A percentile compares a stretch with the other conserved stretches of the same genome.
Evolutionary conservation across 2,329 filamentous ascomycete genomes (phyloP).

Genomic region (Arthrobotrys entomopaga): DNA sequence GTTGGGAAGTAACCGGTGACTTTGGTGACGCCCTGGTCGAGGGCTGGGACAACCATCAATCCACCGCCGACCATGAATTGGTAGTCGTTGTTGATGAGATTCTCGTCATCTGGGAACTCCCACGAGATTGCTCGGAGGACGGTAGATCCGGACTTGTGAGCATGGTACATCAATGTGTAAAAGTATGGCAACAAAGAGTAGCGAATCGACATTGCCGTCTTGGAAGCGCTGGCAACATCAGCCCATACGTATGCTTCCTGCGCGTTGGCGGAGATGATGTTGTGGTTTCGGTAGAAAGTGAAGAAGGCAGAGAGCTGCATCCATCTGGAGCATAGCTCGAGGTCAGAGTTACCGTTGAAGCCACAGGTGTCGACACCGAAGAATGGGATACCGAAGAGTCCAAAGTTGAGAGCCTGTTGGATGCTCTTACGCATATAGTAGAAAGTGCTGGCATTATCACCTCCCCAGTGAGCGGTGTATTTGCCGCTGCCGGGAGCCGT

Average conservation of each 20-base stretch:
- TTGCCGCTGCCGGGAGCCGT: slow-evolving; percentile 81
- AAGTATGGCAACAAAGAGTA: slow-evolving; percentile 78
- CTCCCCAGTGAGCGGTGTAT: slow-evolving; percentile 83
- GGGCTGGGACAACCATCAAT: slow-evolving; percentile 74
- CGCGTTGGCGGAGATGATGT: slow-evolving; percentile 69
- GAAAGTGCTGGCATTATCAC: slow-evolving; percentile 61
- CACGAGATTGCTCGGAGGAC: slow-evolving; percentile 78
- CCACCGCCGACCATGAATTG: slow-evolving; percentile 77
- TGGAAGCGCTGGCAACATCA: slow-evolving; percentile 72
- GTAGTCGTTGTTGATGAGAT: slow-evolving; percentile 72
- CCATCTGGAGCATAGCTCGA: slow-evolving; percentile 78
- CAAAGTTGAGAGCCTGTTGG: slow-evolving; percentile 79
- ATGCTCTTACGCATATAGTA: slow-evolving; percentile 80
- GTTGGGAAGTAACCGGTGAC: slow-evolving; percentile 78
- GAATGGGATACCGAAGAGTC: slow-evolving; percentile 80
- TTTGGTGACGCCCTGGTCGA: slow-evolving; percentile 70
- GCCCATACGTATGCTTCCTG: slow-evolving; percentile 80
- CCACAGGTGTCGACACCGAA: slow-evolving; percentile 77
- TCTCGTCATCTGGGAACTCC: slow-evolving; percentile 78
- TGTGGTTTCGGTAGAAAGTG: slow-evolving; percentile 82
- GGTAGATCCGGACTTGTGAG: slow-evolving; percentile 73
- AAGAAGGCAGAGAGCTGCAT: slow-evolving; percentile 79
- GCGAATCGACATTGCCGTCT: slow-evolving; percentile 74
- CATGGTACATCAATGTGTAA: slow-evolving; percentile 77
- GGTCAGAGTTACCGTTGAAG: slow-evolving; percentile 74